Base-by-base conservation (phyloP, 257 asterid genomes). In the Solanum pennellii region DNA sequence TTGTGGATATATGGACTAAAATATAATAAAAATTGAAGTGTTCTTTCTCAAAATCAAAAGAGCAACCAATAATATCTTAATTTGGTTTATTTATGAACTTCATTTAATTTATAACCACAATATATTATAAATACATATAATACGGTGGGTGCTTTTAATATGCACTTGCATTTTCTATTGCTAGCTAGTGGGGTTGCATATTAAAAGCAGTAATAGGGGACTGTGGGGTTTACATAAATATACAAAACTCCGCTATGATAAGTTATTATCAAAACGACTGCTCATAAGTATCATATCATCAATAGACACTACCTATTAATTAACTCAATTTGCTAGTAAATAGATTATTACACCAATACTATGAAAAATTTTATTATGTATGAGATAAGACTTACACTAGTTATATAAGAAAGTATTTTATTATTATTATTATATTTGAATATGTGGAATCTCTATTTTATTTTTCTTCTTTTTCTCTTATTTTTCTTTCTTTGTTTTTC, bases 391-490 rank as follows among this genome's bases (percentile, higher is more conserved):
- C 0, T 33, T 33, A 33, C 35, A 33, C 5, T 33, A 33, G 35
- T 33, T 33, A 4, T 33, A 33, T 33, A 33, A 33, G 5, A 33
- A 33, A 33, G 5, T 33, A 33, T 33, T 33, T 33, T 3, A 33
- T 33, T 33, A 33, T 3, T 33, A 33, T 3, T 33, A 33, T 33
- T 33, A 33, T 4, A 33, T 33, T 33, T 33, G 35, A 33, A 33
- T 1, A 4, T 0, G 35, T 31, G 1, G 4, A 31, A 31, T 3
- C 0, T 31, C 0, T 0, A 31, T 0, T 31, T 31, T 31, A 31
- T 31, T 31, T 31, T 29, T 29, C 31, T 29, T 31, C 3, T 31
- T 31, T 31, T 31, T 31, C 31, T 31, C 0, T 31, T 31, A 31
- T 31, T 31, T 31, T 31, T 31, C 3, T 31, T 31, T 3, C 0